A percentile compares a stretch with the other conserved stretches of the same genome.
phyloP scores from a whole-genome alignment of 148 eudicot genomes.

The Euryodendron excelsum region DNA sequence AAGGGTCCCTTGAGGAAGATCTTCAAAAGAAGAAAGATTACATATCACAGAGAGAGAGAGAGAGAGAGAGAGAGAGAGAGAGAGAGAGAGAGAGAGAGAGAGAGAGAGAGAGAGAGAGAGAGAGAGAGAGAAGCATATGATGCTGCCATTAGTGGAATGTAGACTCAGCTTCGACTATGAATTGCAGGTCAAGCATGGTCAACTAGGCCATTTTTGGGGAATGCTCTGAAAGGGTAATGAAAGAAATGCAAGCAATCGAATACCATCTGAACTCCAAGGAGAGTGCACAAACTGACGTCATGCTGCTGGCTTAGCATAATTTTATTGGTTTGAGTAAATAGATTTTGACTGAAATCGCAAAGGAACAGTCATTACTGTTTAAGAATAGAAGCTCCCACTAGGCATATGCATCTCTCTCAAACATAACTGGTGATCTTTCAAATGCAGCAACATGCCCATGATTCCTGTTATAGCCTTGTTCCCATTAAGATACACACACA shows the following conservation, averaged over 20 bases:
- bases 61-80: background rate
- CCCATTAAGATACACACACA: too few species aligned
- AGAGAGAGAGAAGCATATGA: background rate
- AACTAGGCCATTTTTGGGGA: conserved; percentile 31
- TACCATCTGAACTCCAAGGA: conserved; percentile 8
- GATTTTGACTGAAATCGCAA: background rate
- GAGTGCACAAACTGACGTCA: background rate
- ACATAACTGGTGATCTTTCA: too few species aligned
- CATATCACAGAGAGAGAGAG: background rate
- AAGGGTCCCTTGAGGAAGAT: conserved; percentile 28
- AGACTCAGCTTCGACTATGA: conserved; percentile 42
- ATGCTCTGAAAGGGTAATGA: conserved; percentile 9
- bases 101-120: background rate
- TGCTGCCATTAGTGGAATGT: conserved; percentile 45
- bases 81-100: background rate
- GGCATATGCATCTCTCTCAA: too few species aligned
- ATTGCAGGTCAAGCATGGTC: conserved; percentile 35
- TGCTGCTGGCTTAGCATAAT: too few species aligned
- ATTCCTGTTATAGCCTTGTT: too few species aligned
- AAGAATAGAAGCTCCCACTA: too few species aligned
- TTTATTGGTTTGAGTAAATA: background rate
- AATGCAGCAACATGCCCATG: too few species aligned
- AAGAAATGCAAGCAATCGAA: conserved; percentile 19
- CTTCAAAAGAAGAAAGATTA: conserved; percentile 25
- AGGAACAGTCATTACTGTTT: too few species aligned